phyloP scores from a whole-genome alignment of 371 early-diverging fungal genomes.

The Mucor saturninus region DNA sequence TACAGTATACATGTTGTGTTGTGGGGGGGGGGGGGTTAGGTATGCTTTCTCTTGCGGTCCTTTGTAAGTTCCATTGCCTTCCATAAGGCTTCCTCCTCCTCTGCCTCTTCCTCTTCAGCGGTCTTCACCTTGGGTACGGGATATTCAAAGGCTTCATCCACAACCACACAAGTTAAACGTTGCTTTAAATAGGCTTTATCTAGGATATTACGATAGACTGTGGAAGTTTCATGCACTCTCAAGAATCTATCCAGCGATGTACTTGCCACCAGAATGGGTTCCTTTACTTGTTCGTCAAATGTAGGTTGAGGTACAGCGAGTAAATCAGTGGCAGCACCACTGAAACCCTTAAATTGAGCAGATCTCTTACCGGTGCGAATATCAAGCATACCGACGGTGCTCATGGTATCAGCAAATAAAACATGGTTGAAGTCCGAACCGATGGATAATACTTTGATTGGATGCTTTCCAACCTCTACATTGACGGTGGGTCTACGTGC shows the following conservation, averaged over 20 bases:
- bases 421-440: slow-evolving; percentile 63
- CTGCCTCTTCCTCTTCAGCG: slow-evolving; percentile 46
- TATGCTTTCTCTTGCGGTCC: slow-evolving; percentile 30
- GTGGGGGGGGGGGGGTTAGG: not conserved
- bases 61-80: slow-evolving; percentile 33
- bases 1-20: not conserved
- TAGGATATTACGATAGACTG: slow-evolving; percentile 58
- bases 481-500: slow-evolving; percentile 73
- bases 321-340: slow-evolving; percentile 74
- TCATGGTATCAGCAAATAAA: slow-evolving; percentile 79
- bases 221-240: slow-evolving; percentile 74
- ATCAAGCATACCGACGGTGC: slow-evolving; percentile 70
- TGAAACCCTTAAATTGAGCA: slow-evolving; percentile 66
- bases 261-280: slow-evolving; percentile 49
- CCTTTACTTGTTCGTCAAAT: slow-evolving; percentile 17
- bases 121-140: slow-evolving; percentile 38
- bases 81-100: slow-evolving; percentile 62
- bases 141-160: slow-evolving; percentile 60
- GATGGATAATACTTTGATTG: slow-evolving; percentile 57
- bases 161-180: slow-evolving; percentile 69
- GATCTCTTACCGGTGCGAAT: slow-evolving; percentile 62
- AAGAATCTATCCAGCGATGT: slow-evolving; percentile 82
- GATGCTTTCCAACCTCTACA: slow-evolving; percentile 71
- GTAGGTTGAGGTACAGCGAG: slow-evolving; percentile 37
- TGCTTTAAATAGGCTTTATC: slow-evolving; percentile 85